A percentile compares a stretch with the other conserved stretches of the same genome.
Evolutionary conservation across 176 grass and related monocot genomes (phyloP).

Genomic region (Avena insularis): DNA sequence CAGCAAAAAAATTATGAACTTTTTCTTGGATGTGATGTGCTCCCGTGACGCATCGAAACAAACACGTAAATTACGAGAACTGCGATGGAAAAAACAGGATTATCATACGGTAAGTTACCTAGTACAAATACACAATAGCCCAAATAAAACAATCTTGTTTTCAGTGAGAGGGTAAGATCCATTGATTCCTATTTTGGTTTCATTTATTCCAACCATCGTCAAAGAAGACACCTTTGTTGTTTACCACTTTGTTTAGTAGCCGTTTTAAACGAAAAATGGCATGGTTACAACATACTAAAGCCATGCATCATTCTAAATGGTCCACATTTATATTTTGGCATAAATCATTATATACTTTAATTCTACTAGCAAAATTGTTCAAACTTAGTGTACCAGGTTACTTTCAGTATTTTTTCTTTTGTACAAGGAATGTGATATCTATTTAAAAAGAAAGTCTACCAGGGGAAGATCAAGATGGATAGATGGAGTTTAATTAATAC

Average conservation of each 20-base stretch:
- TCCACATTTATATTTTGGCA: too few species aligned
- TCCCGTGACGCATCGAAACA: not conserved
- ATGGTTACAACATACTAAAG: not conserved
- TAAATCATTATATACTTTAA: too few species aligned
- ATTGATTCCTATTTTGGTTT: not conserved
- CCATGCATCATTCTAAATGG: too few species aligned
- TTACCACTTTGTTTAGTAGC: conserved; percentile 16
- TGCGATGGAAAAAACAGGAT: not conserved
- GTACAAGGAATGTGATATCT: too few species aligned
- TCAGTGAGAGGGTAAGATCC: not conserved
- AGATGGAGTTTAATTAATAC: too few species aligned
- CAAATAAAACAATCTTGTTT: not conserved
- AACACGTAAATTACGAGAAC: not conserved
- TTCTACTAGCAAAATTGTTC: too few species aligned
- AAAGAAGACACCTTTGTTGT: not conserved
- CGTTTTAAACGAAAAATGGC: not conserved
- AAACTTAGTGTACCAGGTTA: too few species aligned
- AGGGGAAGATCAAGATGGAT: too few species aligned
- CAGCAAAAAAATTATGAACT: not conserved
- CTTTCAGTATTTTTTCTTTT: too few species aligned
- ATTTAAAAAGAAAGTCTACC: too few species aligned
- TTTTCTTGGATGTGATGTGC: conserved; percentile 43
- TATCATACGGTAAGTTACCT: not conserved
- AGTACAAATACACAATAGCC: too few species aligned
- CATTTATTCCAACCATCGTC: not conserved